A percentile compares a stretch with the other conserved stretches of the same genome.
Conservation (phyloP, 257 asterid species). For the Linderniella brevidens region DNA sequence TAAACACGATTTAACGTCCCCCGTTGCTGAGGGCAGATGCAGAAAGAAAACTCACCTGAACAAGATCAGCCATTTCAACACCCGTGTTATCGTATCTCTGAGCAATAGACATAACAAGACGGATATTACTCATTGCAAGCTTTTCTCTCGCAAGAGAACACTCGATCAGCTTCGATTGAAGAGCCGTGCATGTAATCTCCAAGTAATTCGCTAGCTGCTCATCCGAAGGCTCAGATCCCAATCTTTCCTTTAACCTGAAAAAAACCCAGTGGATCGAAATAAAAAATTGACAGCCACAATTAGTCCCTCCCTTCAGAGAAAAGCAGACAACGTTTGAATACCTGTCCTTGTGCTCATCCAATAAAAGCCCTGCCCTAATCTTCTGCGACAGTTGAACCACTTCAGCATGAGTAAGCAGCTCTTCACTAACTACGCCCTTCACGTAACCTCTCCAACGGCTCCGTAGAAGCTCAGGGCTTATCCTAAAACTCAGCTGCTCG, state of each 20-base stretch:
- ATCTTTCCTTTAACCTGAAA: constrained; percentile 50
- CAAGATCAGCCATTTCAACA: constrained; percentile 82
- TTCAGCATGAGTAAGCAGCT: constrained; percentile 62
- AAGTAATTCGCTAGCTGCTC: constrained; percentile 82
- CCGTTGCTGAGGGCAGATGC: no score
- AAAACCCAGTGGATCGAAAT: no score
- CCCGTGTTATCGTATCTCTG: constrained; percentile 91
- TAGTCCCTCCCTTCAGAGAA: not conserved
- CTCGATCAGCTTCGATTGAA: constrained; percentile 49
- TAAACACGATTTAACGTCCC: constrained; percentile 2
- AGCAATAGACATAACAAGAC: constrained; percentile 94
- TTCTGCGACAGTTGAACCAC: constrained; percentile 65
- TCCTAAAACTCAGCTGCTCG: constrained; percentile 23
- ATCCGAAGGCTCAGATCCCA: constrained; percentile 86
- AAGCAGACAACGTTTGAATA: constrained; percentile 7
- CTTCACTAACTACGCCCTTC: constrained; percentile 46
- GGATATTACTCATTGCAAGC: constrained; percentile 91
- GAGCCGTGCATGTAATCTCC: constrained; percentile 37
- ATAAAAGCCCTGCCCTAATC: constrained; percentile 46
- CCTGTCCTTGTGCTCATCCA: constrained; percentile 72
- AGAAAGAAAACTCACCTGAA: constrained; percentile 77
- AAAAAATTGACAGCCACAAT: not conserved
- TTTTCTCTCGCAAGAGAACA: constrained; percentile 83
- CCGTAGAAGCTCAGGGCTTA: constrained; percentile 40
- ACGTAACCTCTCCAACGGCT: constrained; percentile 54